phyloP scores from a whole-genome alignment of 805 yeast genomes.

The Saccharomycopsis babjevae region DNA sequence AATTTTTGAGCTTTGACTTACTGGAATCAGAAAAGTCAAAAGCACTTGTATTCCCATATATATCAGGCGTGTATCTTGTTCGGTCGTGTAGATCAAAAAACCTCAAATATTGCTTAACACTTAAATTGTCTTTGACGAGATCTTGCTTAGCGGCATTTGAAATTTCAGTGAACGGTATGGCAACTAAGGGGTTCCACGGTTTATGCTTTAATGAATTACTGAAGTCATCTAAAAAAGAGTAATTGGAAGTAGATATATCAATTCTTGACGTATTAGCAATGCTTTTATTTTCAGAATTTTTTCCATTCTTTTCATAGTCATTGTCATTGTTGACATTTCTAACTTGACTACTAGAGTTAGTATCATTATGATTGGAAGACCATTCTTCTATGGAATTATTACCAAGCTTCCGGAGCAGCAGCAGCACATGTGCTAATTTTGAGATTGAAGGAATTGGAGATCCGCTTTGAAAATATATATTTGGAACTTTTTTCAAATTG shows the following conservation, averaged over 20 bases:
- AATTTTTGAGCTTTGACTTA: not conserved
- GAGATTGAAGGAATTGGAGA: not conserved
- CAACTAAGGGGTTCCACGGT: not conserved
- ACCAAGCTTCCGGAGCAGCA: not conserved
- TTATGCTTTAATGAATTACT: not conserved
- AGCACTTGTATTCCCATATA: not conserved
- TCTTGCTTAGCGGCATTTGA: not conserved
- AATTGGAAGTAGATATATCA: not conserved
- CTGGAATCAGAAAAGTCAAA: not conserved
- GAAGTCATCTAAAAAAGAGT: not conserved
- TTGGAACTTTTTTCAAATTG: not conserved
- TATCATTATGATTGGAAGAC: not conserved
- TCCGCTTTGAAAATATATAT: not conserved
- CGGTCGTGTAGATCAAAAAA: not conserved
- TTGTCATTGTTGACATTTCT: not conserved
- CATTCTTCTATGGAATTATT: not conserved
- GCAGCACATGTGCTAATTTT: not conserved
- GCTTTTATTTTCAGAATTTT: not conserved
- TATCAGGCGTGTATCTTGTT: not conserved
- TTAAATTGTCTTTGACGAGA: not conserved
- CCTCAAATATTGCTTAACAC: not conserved
- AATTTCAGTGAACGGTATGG: not conserved
- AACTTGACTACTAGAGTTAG: not conserved
- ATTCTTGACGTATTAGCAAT: not conserved
- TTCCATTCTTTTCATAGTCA: not conserved